Conservation (phyloP, 441 rosid species). For the Gossypium davidsonii region DNA sequence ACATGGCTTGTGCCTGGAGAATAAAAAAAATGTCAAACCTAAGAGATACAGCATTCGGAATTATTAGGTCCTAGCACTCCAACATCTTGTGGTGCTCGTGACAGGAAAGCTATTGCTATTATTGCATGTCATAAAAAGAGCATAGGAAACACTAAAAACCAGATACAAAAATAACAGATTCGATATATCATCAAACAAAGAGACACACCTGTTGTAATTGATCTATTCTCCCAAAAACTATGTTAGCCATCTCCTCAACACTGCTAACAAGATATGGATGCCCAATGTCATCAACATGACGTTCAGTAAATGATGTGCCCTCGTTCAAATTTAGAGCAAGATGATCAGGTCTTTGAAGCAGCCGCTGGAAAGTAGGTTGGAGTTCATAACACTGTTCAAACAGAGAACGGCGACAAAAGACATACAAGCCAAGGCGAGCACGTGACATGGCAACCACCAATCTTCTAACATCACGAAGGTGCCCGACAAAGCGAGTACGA, state of each 20-base stretch:
- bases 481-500: constrained; percentile 95
- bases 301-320: constrained; percentile 62
- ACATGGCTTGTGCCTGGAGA: constrained; percentile 26
- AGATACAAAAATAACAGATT: not conserved
- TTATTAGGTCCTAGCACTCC: not conserved
- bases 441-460: constrained; percentile 98
- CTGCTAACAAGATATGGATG: constrained; percentile 52
- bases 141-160: not conserved
- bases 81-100: not conserved
- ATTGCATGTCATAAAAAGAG: not conserved
- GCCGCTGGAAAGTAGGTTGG: constrained; percentile 82
- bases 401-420: constrained; percentile 85
- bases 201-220: constrained; percentile 56
- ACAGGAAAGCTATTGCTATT: not conserved
- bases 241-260: constrained; percentile 69
- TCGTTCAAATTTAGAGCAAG: constrained; percentile 67
- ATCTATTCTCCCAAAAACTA: constrained; percentile 50
- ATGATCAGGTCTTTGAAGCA: constrained; percentile 83
- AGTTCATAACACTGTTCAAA: constrained; percentile 96
- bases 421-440: constrained; percentile 88
- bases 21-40: not conserved
- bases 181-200: not conserved
- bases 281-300: constrained; percentile 64
- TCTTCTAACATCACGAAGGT: constrained; percentile 96
- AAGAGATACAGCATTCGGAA: not conserved